A percentile compares a stretch with the other conserved stretches of the same genome.
Conservation (phyloP, 495 filamentous ascomycete species). For the Penicillium fimorum region DNA sequence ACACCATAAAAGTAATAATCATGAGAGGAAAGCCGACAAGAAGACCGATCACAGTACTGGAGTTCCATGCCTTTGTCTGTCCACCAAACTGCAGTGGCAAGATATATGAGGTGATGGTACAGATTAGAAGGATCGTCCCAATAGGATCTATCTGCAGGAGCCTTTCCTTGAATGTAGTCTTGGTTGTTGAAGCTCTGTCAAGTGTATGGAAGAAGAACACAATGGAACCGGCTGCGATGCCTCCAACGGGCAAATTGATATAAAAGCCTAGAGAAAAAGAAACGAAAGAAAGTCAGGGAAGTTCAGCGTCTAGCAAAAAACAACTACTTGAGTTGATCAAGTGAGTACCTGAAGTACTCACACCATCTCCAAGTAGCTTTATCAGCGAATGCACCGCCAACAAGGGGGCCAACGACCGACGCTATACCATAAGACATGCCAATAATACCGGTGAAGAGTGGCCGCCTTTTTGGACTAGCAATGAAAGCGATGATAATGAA, state of each 20-base stretch:
- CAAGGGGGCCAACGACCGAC: conserved; percentile 44
- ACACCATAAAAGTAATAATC: conserved; percentile 20
- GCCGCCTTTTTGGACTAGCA: conserved; percentile 33
- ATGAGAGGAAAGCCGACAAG: conserved; percentile 37
- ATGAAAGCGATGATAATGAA: conserved; percentile 37
- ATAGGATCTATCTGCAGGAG: conserved; percentile 34
- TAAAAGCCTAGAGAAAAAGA: conserved; percentile 38
- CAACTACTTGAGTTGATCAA: no score
- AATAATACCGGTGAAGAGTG: conserved; percentile 37
- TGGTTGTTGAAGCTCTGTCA: conserved; percentile 12
- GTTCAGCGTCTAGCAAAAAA: no score
- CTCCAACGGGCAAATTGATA: conserved; percentile 54
- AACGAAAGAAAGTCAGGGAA: no score
- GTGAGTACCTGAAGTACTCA: no score
- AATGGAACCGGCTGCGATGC: conserved; percentile 34
- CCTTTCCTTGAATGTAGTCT: conserved; percentile 31
- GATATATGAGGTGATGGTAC: background rate
- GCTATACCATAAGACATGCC: conserved; percentile 39
- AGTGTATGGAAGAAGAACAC: conserved; percentile 40
- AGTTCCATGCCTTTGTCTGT: conserved; percentile 30
- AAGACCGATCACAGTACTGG: conserved; percentile 29
- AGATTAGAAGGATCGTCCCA: conserved; percentile 27
- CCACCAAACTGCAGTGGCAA: conserved; percentile 38
- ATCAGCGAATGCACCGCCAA: conserved; percentile 20
- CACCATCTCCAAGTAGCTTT: no score